Percentiles rank a stretch among this genome's conserved stretches.
Conservation (phyloP, 2,329 filamentous ascomycete species). For the Botryotinia narcissicola region DNA sequence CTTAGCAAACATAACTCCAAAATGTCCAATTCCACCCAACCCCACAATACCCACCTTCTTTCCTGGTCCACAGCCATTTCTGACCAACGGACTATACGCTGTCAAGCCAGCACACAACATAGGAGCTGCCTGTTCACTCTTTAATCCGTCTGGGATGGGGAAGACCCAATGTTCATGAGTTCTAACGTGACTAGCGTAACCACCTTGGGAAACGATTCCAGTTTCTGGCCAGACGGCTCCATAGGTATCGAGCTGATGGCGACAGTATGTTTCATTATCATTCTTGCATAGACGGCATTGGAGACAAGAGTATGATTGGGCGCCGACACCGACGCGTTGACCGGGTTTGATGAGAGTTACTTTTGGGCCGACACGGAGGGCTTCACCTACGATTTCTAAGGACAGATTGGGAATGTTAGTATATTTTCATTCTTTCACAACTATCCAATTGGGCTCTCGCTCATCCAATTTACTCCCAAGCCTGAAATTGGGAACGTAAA, state of each 20-base stretch:
- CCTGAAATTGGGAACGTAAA: background rate
- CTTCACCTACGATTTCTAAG: constrained; percentile 65
- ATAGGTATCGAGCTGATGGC: constrained; percentile 50
- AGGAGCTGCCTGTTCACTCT: constrained; percentile 63
- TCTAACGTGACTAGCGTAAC: constrained; percentile 66
- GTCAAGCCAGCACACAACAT: constrained; percentile 87
- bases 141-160: constrained; percentile 72
- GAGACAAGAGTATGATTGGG: constrained; percentile 53
- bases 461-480: background rate
- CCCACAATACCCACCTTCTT: constrained; percentile 77
- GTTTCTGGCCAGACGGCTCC: constrained; percentile 51
- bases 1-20: constrained; percentile 67
- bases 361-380: constrained; percentile 64
- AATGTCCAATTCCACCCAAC: constrained; percentile 70
- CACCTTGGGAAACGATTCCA: constrained; percentile 61
- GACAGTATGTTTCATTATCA: constrained; percentile 57
- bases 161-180: constrained; percentile 71
- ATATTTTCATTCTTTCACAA: background rate
- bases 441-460: background rate
- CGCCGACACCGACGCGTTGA: constrained; percentile 53
- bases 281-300: constrained; percentile 54
- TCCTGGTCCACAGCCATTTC: constrained; percentile 72
- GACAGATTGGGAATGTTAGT: background rate
- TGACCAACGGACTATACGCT: constrained; percentile 72
- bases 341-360: constrained; percentile 57